These are phyloP conservation scores for Parathielavia hyrcaniae DNA, from an alignment of 495 filamentous ascomycete species.

Conservation along the genomic window DNA sequence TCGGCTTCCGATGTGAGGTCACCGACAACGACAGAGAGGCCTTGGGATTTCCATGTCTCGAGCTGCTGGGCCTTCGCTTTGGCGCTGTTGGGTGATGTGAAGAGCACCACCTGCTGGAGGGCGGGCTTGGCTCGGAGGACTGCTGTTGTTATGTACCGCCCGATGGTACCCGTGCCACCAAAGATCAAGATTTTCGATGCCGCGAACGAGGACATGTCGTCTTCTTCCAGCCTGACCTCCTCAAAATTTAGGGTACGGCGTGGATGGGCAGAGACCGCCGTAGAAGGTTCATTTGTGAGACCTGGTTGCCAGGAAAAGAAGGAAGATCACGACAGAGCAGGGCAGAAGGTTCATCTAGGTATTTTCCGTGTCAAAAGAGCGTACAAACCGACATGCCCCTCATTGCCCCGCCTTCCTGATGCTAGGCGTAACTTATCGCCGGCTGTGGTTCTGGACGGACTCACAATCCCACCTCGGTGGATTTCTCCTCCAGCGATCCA, in stretches of 20 bases:
- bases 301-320: not conserved
- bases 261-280: not conserved
- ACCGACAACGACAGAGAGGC: conserved; percentile 55
- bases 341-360: not conserved
- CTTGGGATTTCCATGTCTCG: conserved; percentile 43
- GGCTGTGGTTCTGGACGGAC: not conserved
- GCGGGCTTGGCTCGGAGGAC: conserved; percentile 48
- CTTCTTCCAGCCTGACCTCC: not conserved
- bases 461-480: not conserved
- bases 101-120: conserved; percentile 53
- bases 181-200: conserved; percentile 57
- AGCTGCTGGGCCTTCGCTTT: conserved; percentile 44
- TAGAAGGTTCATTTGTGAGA: too few species aligned
- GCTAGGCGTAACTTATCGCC: not conserved
- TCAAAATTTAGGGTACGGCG: not conserved
- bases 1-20: conserved; percentile 49
- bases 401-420: conserved; percentile 11
- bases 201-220: conserved; percentile 29
- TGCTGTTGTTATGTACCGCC: conserved; percentile 55
- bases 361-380: conserved; percentile 8
- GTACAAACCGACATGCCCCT: conserved; percentile 13
- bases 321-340: conserved; percentile 6
- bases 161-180: conserved; percentile 65
- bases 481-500: too few species aligned
- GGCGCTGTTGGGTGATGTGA: conserved; percentile 54